Percentiles rank a stretch among this genome's conserved stretches.
phyloP scores from a whole-genome alignment of 192 early-diverging fungal species.

The Coemansia guatemalensis region DNA sequence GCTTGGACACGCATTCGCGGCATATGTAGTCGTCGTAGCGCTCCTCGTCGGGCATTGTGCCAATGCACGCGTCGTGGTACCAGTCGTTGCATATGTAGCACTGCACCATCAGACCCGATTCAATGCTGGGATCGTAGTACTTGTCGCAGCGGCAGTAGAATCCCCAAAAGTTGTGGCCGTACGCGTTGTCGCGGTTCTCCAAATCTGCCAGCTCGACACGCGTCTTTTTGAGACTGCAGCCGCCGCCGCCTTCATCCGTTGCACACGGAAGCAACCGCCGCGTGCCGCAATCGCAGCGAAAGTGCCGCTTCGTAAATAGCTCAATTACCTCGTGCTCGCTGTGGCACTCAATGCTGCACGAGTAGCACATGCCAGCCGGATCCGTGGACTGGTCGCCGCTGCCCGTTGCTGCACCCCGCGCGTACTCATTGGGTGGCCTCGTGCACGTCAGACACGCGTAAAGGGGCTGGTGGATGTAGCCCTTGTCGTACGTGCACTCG shows the following conservation, averaged over 20 bases:
- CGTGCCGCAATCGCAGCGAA: slow-evolving; percentile 91
- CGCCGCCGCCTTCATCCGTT: background rate
- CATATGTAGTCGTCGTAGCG: slow-evolving; percentile 44
- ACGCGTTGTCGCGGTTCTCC: slow-evolving; percentile 68
- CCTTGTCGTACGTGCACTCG: slow-evolving; percentile 68
- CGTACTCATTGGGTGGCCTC: slow-evolving; percentile 28
- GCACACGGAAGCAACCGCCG: slow-evolving; percentile 25
- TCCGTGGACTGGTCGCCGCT: slow-evolving; percentile 7
- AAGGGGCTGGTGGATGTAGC: slow-evolving; percentile 76
- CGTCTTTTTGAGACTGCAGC: slow-evolving; percentile 20
- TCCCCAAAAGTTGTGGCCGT: slow-evolving; percentile 83
- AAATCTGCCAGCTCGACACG: slow-evolving; percentile 16
- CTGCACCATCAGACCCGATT: slow-evolving; percentile 78
- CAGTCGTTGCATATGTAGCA: slow-evolving; percentile 88
- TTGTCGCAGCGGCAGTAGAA: slow-evolving; percentile 83
- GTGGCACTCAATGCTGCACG: slow-evolving; percentile 78
- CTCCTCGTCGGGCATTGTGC: slow-evolving; percentile 46
- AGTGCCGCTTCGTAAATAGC: slow-evolving; percentile 79
- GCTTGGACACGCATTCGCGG: slow-evolving; percentile 30
- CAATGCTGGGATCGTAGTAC: slow-evolving; percentile 70
- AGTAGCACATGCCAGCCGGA: slow-evolving; percentile 69
- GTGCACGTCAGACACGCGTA: slow-evolving; percentile 83
- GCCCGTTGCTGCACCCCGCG: background rate
- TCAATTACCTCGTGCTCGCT: slow-evolving; percentile 79
- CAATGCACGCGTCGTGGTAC: slow-evolving; percentile 75